Base-by-base conservation (phyloP, 1,284 basidiomycete species). In the Cutaneotrichosporon cutaneum region DNA sequence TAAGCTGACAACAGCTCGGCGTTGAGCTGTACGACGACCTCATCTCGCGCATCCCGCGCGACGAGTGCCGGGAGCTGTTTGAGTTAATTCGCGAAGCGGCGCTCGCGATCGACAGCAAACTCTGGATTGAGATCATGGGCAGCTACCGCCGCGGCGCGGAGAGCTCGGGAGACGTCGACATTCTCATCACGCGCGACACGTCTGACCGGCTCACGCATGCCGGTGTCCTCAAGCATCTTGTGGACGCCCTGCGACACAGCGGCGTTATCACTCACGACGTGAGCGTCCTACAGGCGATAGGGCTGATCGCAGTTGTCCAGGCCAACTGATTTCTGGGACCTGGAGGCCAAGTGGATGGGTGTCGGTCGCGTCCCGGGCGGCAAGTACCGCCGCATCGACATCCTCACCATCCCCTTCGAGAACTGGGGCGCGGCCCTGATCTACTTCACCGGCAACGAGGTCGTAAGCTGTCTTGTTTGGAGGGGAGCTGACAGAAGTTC, bases 141-240 rank as follows among this genome's bases (percentile, higher is more conserved):
- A 92, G 89, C 68, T 95, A 88, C 75, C 82, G 92, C 65, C 84
- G 93, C 62, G 90, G 90, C 6, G 88, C 88, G 72, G 80, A 81
- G 1, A 85, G 86, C 55, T 94, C 90, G 60, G 92, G 93, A 1
- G 93, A 95, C 74, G 91, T 96, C 60, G 93, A 96, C 75, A 87
- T 95, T 56, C 76, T 95, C 62, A 87, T 95, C 67, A 92, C 90
- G 0, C 85, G 91, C 16, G 83, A 87, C 26, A 82, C 85, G 0
- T 75, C 82, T 4, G 90, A 93, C 69, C 90, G 90, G 0, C 83
- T 80, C 61, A 89, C 86, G 0, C 92, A 94, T 71, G 76, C 79
- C 59, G 89, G 91, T 84, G 69, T 70, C 63, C 63, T 72, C 22
- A 35, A 80, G 0, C 79, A 77, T 44, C 81, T 94, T 16, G 80